These are phyloP conservation scores for Carex scoparia DNA, from an alignment of 176 grass and related monocot genomes.

Conservation along the genomic window DNA sequence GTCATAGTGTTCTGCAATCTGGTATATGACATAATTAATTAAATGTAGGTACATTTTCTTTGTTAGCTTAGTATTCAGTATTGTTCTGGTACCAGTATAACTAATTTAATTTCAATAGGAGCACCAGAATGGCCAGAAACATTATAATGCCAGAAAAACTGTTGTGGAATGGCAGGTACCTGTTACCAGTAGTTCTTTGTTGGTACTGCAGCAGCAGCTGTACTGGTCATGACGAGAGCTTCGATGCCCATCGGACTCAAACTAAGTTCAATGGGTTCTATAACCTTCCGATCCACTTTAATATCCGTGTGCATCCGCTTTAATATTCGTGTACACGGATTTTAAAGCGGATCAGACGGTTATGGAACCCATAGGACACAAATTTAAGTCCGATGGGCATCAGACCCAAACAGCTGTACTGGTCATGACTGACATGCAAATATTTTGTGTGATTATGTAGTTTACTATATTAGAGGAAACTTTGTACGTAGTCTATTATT, in stretches of 20 bases:
- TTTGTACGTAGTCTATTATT: neutral
- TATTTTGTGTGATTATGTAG: too few species aligned
- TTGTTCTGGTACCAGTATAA: neutral
- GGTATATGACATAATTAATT: neutral
- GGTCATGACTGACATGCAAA: neutral
- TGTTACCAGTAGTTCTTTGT: neutral
- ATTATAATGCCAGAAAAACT: neutral
- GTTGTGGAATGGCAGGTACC: neutral
- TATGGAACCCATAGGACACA: too few species aligned
- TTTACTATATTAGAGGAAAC: neutral
- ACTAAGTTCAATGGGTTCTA: too few species aligned
- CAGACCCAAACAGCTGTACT: neutral
- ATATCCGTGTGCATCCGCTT: too few species aligned
- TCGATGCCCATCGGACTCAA: too few species aligned
- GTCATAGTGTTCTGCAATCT: constrained; percentile 52
- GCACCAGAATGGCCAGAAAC: neutral
- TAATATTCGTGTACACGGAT: too few species aligned
- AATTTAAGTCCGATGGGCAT: too few species aligned
- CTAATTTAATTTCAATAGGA: neutral
- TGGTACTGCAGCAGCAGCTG: neutral
- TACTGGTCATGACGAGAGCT: too few species aligned
- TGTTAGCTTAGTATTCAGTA: neutral
- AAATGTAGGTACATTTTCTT: neutral
- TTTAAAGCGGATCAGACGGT: too few species aligned
- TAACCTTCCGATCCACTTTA: too few species aligned